Evolutionary conservation across 441 rosid genomes (phyloP).

Genomic region (Corymbia calophylla): DNA sequence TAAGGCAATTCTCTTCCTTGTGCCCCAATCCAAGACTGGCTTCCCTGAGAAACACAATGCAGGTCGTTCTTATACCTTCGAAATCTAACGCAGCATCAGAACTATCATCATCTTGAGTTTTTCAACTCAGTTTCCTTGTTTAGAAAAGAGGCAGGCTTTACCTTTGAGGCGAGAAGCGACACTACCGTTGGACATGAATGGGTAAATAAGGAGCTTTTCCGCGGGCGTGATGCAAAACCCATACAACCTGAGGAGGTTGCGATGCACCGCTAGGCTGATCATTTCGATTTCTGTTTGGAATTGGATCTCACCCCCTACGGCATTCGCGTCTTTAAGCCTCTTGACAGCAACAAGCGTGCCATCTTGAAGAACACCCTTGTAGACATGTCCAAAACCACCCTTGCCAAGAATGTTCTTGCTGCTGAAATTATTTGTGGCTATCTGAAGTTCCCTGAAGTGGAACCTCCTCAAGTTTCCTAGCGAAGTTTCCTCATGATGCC

Average conservation of each 20-base stretch:
- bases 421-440: conserved; percentile 14
- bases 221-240: conserved; percentile 4
- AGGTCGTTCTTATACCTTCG: background rate
- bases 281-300: conserved; percentile 12
- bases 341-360: conserved; percentile 7
- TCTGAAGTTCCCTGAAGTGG: conserved; percentile 9
- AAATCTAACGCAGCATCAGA: background rate
- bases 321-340: conserved; percentile 7
- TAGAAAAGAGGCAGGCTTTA: background rate
- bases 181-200: conserved; percentile 13
- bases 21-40: conserved; percentile 11
- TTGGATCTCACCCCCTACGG: conserved; percentile 8
- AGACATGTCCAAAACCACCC: conserved; percentile 10
- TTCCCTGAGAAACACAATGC: background rate
- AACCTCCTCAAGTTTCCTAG: conserved; percentile 10
- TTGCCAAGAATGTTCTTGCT: conserved; percentile 13
- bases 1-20: conserved; percentile 13
- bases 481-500: conserved; percentile 6
- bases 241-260: conserved; percentile 7
- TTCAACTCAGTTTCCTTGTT: background rate
- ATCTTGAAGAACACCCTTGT: conserved; percentile 4
- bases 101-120: background rate
- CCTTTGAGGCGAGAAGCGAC: conserved; percentile 17
- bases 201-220: conserved; percentile 13
- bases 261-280: conserved; percentile 13